Percentiles rank a stretch among this genome's conserved stretches.
Conservation (phyloP, 2,329 filamentous ascomycete species). For the Emergomyces pasteurianus region DNA sequence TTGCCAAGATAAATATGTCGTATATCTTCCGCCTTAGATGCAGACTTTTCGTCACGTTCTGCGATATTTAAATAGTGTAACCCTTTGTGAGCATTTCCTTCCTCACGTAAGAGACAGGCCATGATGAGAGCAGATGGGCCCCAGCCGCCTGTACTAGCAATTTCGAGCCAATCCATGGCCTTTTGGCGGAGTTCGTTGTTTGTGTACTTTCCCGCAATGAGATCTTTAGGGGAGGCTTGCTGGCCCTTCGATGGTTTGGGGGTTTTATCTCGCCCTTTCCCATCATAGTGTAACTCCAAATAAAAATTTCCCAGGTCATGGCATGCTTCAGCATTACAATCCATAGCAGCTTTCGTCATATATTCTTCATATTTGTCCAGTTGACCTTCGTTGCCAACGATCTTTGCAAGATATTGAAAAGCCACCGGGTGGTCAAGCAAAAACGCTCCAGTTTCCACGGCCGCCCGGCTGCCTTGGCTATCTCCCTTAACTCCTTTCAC, state of each 20-base stretch:
- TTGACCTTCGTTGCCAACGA: conserved; percentile 16
- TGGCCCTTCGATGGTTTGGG: background rate
- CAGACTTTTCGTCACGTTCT: conserved; percentile 6
- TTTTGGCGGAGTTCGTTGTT: conserved; percentile 10
- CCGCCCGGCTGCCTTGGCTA: conserved; percentile 11
- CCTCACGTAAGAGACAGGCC: conserved; percentile 20
- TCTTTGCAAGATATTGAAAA: conserved; percentile 14
- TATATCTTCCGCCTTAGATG: conserved; percentile 44
- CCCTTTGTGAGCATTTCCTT: conserved; percentile 11
- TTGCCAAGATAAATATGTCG: conserved; percentile 51
- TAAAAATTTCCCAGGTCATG: conserved; percentile 27
- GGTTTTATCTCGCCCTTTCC: background rate
- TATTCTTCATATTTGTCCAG: conserved; percentile 21
- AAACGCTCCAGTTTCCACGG: conserved; percentile 17
- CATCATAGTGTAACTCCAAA: conserved; percentile 15
- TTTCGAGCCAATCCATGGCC: conserved; percentile 25
- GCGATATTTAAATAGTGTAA: conserved; percentile 10
- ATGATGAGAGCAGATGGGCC: conserved; percentile 16
- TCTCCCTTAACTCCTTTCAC: conserved; percentile 12
- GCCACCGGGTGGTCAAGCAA: conserved; percentile 22
- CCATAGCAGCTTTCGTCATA: conserved; percentile 23
- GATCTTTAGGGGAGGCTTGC: background rate
- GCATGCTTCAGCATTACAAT: conserved; percentile 19
- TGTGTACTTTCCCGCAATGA: conserved; percentile 1
- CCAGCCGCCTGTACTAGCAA: conserved; percentile 15